Evolutionary conservation across 768 basidiomycete genomes (phyloP), one percentile per base, ranked within the genome.

Genomic region (Lactifluus pinguis): DNA sequence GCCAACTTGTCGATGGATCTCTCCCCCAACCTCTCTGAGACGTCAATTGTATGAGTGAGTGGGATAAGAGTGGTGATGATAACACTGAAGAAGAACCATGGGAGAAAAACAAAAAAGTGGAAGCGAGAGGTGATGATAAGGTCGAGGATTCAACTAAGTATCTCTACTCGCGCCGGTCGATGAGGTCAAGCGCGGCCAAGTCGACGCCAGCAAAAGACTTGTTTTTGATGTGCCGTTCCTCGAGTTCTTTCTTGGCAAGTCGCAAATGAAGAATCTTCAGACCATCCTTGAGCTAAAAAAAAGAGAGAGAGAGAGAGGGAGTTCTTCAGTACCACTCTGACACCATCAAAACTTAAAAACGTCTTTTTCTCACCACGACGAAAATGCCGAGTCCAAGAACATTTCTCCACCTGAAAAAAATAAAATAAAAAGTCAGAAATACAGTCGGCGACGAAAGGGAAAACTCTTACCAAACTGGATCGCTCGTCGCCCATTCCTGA

Each of bases 131-230:
- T 6, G 17, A 45, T n/a, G 32, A 5, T 34, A 9, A 9, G 32
- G 3, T 32, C 3, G 13, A 15, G 1, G 32, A 19, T 21, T 30
- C 10, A n/a, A 11, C 25, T 17, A 3, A 17, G n/a, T 52, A 11
- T n/a, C 19, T n/a, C 36, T 57, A 41, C 51, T 21, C 32, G 36
- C 39, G 19, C 5, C 25, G 39, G 41, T 62, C 61, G 52, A 88
- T 78, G 30, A 91, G 76, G 69, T 91, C 87, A 44, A 90, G 75
- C 63, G 82, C 83, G 11, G 72, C 69, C 48, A 82, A 66, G 67
- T 90, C 87, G n/a, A 90, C 80, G 0, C 86, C 86, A n/a, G 76
- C 75, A 68, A 91, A 91, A 47, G 87, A 81, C 61, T 80, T 79
- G 67, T 78, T 86, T 72, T 83, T 87, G 30, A 91, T 82, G 25